Conservation (phyloP, 2,329 filamentous ascomycete species). For the Phialocephala subalpina region DNA sequence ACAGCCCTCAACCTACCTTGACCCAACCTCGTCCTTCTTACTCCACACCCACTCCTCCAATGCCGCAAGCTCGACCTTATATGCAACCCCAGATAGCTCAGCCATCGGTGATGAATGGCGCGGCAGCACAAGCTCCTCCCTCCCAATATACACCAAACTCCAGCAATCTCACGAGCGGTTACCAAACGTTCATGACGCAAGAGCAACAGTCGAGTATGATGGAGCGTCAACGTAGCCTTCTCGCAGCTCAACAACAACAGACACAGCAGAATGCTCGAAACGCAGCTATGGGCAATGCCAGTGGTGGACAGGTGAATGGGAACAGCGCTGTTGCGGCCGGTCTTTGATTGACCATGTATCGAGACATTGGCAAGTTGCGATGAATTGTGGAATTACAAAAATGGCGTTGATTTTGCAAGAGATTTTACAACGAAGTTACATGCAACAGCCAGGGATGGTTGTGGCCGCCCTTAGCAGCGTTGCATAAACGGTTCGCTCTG, state of each 20-base stretch:
- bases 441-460: not conserved
- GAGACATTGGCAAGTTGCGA: not conserved
- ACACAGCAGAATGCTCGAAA: conserved; percentile 42
- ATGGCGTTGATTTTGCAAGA: not conserved
- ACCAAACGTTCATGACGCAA: conserved; percentile 42
- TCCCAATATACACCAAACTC: conserved; percentile 22
- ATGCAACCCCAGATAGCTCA: conserved; percentile 32
- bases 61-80: conserved; percentile 35
- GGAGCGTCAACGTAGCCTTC: conserved; percentile 46
- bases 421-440: not conserved
- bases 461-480: not conserved
- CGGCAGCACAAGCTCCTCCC: conserved; percentile 29
- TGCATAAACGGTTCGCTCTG: conserved; percentile 1
- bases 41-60: conserved; percentile 36
- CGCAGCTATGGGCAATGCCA: conserved; percentile 36
- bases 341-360: conserved; percentile 3
- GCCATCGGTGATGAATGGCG: conserved; percentile 37
- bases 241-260: conserved; percentile 43
- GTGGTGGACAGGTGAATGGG: conserved; percentile 38
- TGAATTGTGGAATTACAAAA: conserved; percentile 4
- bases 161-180: conserved; percentile 26
- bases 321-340: conserved; percentile 34
- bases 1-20: conserved; percentile 36
- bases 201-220: conserved; percentile 47
- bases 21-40: conserved; percentile 34